Base-by-base conservation (phyloP, 139 green algal species). In the Chlorella sp. region DNA sequence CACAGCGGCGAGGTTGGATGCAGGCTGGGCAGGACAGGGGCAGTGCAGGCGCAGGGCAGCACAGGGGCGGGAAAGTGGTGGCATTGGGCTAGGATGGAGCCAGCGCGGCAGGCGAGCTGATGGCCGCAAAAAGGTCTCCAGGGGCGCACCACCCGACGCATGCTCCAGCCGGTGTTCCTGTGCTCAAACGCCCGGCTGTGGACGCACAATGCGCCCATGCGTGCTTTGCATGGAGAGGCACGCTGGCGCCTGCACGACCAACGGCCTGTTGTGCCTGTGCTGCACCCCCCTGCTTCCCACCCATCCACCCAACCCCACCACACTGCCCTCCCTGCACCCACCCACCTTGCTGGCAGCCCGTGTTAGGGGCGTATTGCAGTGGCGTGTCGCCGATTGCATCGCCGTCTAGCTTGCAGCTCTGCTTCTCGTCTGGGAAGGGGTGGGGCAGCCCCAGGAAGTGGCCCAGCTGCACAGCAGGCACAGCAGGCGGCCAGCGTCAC, bases 391-490 rank as follows among this genome's bases (percentile, higher is more conserved):
- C 80, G 14, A 93, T 60, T 32, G 36, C 69, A 30, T 92, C 90
- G 21, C 61, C 90, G 36, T 92, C 90, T 37, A 79, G 14, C 69
- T 73, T 86, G 90, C 90, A 92, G 21, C 80, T 91, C 42, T 80
- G 21, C 18, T n/a, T 32, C n/a, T 64, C 75, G 42, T 75, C 68
- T 3, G 90, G 90, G 81, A 91, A 92, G 53, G 90, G 90, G 37
- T 92, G 90, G 12, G 90, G 86, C 40, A 92, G 80, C 30, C 90
- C 90, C 9, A 92, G 77, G 37, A 89, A 81, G 86, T 92, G 90
- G 32, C 90, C 90, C 40, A 92, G 34, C 86, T 89, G 86, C 53
- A 34, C 14, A 3, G 53, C 37, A 3, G 39, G 71, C 15, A 7
- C 32, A 34, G 36, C 18, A 22, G 57, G 26, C n/a, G 3, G 80